Base-by-base conservation (phyloP, 2,329 filamentous ascomycete genomes). In the Mollisia scopiformis region DNA sequence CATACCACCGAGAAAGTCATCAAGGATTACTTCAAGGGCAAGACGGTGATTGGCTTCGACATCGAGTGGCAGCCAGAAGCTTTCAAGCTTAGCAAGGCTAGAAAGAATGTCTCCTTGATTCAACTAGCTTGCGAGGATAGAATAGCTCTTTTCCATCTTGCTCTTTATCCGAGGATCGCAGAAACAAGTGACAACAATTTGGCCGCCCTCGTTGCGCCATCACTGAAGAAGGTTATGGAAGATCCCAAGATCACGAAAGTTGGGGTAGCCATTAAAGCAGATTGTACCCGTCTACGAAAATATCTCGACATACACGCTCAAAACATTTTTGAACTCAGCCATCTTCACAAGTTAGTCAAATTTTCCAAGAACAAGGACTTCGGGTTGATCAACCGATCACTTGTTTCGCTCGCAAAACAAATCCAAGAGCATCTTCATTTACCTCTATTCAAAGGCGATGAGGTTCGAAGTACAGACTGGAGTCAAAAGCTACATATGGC, bases 41-140 rank as follows among this genome's bases (percentile, higher is more conserved):
- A 95, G 69, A 80, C 85, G 39, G 76, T 96, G 2, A 73, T 97
- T n/a, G 93, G 93, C 0, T 92, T 97, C 63, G 93, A 97, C 70
- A 82, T 97, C 63, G 94, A 97, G 77, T 97, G 94, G 93, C 81
- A 86, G 55, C 66, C 79, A 1, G 78, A 82, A 6, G 80, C 85
- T 0, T 77, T 72, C 6, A 79, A 73, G 21, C 68, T 65, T 7
- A 73, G 80, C 2, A 79, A 81, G 2, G 76, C 87, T 3, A 88
- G 90, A 65, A 79, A 83, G 55, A 92, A 93, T 62, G 84, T 96
- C 6, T 93, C 91, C 0, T 76, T 97, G 37, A 88, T 97, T 46
- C 94, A 97, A 74, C 75, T 97, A 23, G 92, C 93, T 1, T 90
- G 87, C 62, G 84, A 90, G 46, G 85, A 88, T 63, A 88, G 87